Evolutionary conservation across 371 early-diverging fungal species (phyloP), one percentile per base, ranked within the genome.

Genomic region (Lichtheimia ornata): DNA sequence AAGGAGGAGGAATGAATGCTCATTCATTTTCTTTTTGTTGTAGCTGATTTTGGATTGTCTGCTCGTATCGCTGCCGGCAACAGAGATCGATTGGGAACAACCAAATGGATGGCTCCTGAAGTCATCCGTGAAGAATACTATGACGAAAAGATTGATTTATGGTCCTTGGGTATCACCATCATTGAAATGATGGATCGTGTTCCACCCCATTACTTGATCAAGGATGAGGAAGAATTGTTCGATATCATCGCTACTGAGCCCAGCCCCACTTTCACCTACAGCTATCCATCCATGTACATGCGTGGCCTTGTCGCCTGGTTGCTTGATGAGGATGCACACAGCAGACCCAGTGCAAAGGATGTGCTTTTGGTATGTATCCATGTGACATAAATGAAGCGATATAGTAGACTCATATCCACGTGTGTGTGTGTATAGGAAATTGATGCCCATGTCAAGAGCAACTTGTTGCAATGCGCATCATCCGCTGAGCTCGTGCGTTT

Each of bases 31-130:
- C 6, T 47, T 3, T 22, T 47, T 22, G 6, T 9, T 35, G 17
- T 62, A 63, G 74, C 76, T 51, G 69, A 78, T 54, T 73, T 81
- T 57, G 76, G 73, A 25, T 51, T 80, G 40, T 70, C 81, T 22
- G 74, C 75, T 43, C 70, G 70, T 50, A 64, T 67, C 2, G 55
- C 51, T 44, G 52, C 62, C 49, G 60, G 83, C 83, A 74, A 88
- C 88, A 59, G 81, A 74, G 67, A 98, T 93, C 12, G 76, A 92
- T 58, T 99, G 72, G 99, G 99, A n/a, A 99, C 99, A 5, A 80
- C 93, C 62, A 99, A 99, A 80, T 99, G 79, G 65, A 83, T 99
- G 70, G 93, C 96, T 7, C 95, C 92, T 53, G 97, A 96, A 80
- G 96, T 99, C 84, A 92, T 96, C 25, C 91, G 92, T 67, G 93